Evolutionary conservation across 108 stramenopile species (phyloP).

Genomic region (Pelagomonas calceolata): DNA sequence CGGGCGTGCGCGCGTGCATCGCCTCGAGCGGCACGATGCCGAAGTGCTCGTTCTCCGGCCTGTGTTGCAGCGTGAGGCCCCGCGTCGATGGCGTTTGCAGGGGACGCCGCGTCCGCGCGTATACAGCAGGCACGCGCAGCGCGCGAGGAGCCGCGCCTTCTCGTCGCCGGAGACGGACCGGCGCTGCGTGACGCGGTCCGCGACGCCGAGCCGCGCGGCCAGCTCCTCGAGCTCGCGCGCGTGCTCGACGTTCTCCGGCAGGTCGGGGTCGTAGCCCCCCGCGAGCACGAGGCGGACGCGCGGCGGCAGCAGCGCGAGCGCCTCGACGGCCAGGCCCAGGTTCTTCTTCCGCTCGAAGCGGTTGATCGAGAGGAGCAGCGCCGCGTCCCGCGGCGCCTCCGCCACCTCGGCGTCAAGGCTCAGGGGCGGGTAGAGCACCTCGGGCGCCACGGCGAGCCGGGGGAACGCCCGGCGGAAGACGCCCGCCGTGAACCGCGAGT

Average conservation of each 20-base stretch:
- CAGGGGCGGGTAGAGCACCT: slow-evolving; percentile 70
- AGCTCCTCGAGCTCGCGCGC: slow-evolving; percentile 54
- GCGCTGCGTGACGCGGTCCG: slow-evolving; percentile 45
- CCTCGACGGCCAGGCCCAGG: slow-evolving; percentile 50
- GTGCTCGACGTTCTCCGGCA: slow-evolving; percentile 88
- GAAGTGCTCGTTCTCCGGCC: slow-evolving; percentile 89
- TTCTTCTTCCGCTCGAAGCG: slow-evolving; percentile 98
- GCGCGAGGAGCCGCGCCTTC: slow-evolving; percentile 51
- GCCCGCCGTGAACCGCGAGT: slow-evolving; percentile 75
- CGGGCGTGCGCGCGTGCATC: slow-evolving; percentile 76
- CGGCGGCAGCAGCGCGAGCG: slow-evolving; percentile 18
- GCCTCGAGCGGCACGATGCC: slow-evolving; percentile 98
- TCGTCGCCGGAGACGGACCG: slow-evolving; percentile 63
- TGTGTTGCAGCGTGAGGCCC: too few species aligned
- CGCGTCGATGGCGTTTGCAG: too few species aligned
- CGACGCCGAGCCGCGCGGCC: slow-evolving; percentile 24
- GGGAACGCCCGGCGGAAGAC: slow-evolving; percentile 64
- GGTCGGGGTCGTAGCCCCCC: slow-evolving; percentile 86
- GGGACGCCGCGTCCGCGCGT: too few species aligned
- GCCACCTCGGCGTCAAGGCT: slow-evolving; percentile 31
- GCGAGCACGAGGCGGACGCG: slow-evolving; percentile 58
- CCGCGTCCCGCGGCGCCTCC: slow-evolving; percentile 21
- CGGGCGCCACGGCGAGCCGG: slow-evolving; percentile 20
- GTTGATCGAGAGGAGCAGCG: slow-evolving; percentile 70
- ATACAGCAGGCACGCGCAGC: slow-evolving; percentile 70